phyloP scores from a whole-genome alignment of 495 filamentous ascomycete genomes.

The Penicillium ucsense region DNA sequence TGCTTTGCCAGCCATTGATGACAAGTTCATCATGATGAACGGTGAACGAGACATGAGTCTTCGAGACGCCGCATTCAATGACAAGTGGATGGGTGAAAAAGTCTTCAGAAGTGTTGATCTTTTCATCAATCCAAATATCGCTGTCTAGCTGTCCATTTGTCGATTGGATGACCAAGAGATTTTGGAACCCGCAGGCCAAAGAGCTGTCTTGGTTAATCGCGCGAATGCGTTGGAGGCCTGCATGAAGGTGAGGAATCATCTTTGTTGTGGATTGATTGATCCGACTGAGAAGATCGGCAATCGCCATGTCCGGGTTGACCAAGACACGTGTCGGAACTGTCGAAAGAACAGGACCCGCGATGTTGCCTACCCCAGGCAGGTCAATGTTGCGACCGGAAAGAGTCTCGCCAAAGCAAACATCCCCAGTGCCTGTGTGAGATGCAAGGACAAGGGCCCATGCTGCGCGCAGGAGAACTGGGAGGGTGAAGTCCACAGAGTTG shows the following conservation, averaged over 20 bases:
- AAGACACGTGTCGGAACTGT: slow-evolving; percentile 40
- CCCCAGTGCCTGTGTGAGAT: slow-evolving; percentile 31
- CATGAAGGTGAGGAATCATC: slow-evolving; percentile 43
- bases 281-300: slow-evolving; percentile 30
- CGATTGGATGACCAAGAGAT: slow-evolving; percentile 48
- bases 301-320: slow-evolving; percentile 25
- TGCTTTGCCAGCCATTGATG: slow-evolving; percentile 26
- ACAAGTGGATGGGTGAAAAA: slow-evolving; percentile 44
- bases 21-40: slow-evolving; percentile 31
- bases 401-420: slow-evolving; percentile 47
- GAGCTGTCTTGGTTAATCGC: slow-evolving; percentile 27
- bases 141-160: slow-evolving; percentile 18
- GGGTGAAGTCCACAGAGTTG: slow-evolving; percentile 26
- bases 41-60: slow-evolving; percentile 18
- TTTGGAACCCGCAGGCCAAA: slow-evolving; percentile 54
- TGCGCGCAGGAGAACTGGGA: slow-evolving; percentile 41
- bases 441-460: slow-evolving; percentile 45
- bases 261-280: slow-evolving; percentile 34
- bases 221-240: slow-evolving; percentile 34
- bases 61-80: slow-evolving; percentile 32
- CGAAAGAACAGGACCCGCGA: slow-evolving; percentile 45
- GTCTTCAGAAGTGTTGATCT: slow-evolving; percentile 32
- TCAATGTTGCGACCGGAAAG: slow-evolving; percentile 45
- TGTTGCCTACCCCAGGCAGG: slow-evolving; percentile 37
- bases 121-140: slow-evolving; percentile 34